Evolutionary conservation across 441 rosid genomes (phyloP).

Genomic region (Flueggea neowawraea): DNA sequence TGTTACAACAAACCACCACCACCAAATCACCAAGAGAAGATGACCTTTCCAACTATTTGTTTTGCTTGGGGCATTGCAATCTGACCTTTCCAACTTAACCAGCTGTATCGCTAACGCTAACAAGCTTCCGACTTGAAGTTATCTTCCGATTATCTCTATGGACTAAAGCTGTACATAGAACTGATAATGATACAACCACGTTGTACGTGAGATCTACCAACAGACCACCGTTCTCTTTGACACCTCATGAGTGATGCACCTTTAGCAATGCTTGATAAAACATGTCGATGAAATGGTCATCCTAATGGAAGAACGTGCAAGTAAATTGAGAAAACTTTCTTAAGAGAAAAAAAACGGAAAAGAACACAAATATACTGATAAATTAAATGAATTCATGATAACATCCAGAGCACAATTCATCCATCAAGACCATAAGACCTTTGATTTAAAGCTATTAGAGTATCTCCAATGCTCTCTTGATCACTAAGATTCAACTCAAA

Average conservation of each 20-base stretch:
- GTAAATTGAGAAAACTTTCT: not conserved
- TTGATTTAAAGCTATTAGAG: no score
- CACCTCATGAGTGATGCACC: slow-evolving; percentile 39
- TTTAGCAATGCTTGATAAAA: slow-evolving; percentile 52
- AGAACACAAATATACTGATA: no score
- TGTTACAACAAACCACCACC: slow-evolving; percentile 4
- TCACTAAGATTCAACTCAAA: no score
- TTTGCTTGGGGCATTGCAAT: no score
- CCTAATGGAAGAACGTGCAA: slow-evolving; percentile 30
- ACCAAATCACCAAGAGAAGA: not conserved
- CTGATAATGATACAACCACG: slow-evolving; percentile 16
- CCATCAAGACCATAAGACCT: not conserved
- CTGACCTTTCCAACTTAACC: not conserved
- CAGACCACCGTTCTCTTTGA: not conserved
- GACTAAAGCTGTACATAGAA: slow-evolving; percentile 28
- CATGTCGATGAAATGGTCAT: slow-evolving; percentile 59
- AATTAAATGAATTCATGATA: no score
- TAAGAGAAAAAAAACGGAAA: not conserved
- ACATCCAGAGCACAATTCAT: no score
- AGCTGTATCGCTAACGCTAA: slow-evolving; percentile 6
- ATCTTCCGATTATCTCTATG: slow-evolving; percentile 11
- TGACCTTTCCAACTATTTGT: not conserved
- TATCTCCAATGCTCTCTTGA: no score
- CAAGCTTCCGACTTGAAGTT: slow-evolving; percentile 8
- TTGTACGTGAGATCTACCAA: slow-evolving; percentile 11